Base-by-base conservation (phyloP, 2,329 filamentous ascomycete genomes). In the Ascochyta clinopodiicola region DNA sequence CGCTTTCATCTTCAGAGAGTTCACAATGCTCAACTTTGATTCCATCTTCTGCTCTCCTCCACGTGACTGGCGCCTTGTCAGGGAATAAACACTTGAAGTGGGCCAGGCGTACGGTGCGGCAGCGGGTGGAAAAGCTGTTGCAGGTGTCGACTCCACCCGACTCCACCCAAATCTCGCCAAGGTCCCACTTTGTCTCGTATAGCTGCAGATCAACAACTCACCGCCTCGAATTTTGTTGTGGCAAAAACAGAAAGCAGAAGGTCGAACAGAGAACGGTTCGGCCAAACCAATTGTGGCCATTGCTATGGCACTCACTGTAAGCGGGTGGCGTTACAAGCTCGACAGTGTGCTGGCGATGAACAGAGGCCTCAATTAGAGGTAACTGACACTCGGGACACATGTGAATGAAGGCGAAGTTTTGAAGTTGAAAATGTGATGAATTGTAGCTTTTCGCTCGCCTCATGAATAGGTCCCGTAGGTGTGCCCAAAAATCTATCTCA, bases 401-500 rank as follows among this genome's bases (percentile, higher is more conserved):
- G 15, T 22, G 4, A 24, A 35, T 35, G 15, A 17, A 15, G n/a
- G 19, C 7, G 17, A 3, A 19, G 17, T 17, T 12, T 24, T 43
- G 42, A 46, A 43, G 52, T 38, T 50, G 19, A 25, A 40, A 43
- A 24, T 40, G 25, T 43, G 19, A 46, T 56, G 37, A 38, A 46
- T 56, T 47, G 46, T 37, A 56, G 52, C 52, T 56, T 56, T 43
- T 47, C 46, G 46, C 46, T 51, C 34, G 46, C 46, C 40, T 36
- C 34, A 46, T 42, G 45, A 45, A 19, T 39, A 56, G 52, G 52
- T 56, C 52, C 52, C 52, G 52, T 56, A 56, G 52, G 46, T 50
- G 32, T 47, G 37, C 52, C 52, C 42, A 47, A 51, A 13, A 43
- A 27, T 51, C 52, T 56, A 56, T 56, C 15, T 19, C 52, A 37